Evolutionary conservation across 192 early-diverging fungal genomes (phyloP), one percentile per base, ranked within the genome.

Genomic region (Lobosporangium transversale): DNA sequence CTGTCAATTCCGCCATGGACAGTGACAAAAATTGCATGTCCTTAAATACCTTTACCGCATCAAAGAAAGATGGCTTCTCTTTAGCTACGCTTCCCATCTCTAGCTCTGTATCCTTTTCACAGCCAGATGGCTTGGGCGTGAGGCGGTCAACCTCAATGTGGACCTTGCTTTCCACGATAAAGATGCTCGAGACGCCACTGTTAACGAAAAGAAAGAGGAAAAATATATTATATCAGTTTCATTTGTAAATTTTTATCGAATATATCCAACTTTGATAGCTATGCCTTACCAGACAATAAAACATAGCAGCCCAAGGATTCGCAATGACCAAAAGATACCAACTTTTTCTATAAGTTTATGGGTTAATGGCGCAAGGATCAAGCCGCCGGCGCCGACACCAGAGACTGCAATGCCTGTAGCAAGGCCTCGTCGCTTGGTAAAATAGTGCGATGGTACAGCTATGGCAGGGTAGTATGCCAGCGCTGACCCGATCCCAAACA

Each of bases 361-460:
- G 11, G 74, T 80, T 58, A 79, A 33, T 0, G 90, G 90, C 0
- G 89, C 85, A 21, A 92, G 70, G 6, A 84, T 64, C 27, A 90
- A 55, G 4, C 90, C 90, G 20, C 90, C 90, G 20, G 87, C 73
- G 11, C 90, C 90, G 5, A 88, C 86, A 1, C 90, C 90, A 2
- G 87, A 81, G 1, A 92, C 88, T 1, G 89, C 85, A 31, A 91
- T 73, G 5, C 90, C 90, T 12, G 86, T 90, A 0, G 90, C 91
- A 17, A 92, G 70, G 1, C 86, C 86, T 27, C 91, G 85, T 12
- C 66, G 66, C 47, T 79, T 83, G 35, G 78, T 79, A 56, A 90
- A 92, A 81, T 85, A 91, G 49, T 90, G 84, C 2, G 87, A 82
- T 4, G 91, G 88, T 17, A 87, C 79, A 0, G 86, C 82, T 7